Percentiles rank a stretch among this genome's conserved stretches.
These are phyloP conservation scores for Russula dissimulans DNA, from an alignment of 768 basidiomycete genomes.

Conservation along the genomic window DNA sequence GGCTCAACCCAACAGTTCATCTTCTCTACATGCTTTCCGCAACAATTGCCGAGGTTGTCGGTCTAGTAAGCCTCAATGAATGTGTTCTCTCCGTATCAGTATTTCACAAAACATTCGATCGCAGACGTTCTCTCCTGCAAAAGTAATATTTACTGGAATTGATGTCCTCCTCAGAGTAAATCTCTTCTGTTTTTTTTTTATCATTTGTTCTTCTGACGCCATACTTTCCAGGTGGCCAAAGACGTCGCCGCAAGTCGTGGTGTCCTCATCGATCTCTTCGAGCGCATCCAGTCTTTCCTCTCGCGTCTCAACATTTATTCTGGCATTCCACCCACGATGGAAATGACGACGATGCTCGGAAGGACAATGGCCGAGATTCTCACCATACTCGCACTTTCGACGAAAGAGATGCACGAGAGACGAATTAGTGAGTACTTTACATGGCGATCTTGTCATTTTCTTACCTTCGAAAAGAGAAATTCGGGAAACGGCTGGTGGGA, in stretches of 20 bases:
- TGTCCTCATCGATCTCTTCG: background rate
- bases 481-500: no score
- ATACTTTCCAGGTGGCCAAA: background rate
- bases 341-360: background rate
- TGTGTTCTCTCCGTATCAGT: background rate
- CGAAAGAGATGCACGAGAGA: background rate
- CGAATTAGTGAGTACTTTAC: background rate
- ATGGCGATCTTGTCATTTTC: no score
- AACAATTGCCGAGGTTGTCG: background rate
- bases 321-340: background rate
- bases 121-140: background rate
- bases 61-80: background rate
- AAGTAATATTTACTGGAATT: background rate
- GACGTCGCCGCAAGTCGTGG: background rate
- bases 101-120: background rate
- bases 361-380: background rate
- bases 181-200: no score
- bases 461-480: no score
- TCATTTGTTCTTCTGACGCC: background rate
- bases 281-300: background rate
- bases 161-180: background rate
- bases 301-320: background rate
- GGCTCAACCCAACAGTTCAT: background rate
- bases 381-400: background rate
- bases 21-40: background rate